Conservation (phyloP, 2,329 filamentous ascomycete species). For the Didymella exigua region DNA sequence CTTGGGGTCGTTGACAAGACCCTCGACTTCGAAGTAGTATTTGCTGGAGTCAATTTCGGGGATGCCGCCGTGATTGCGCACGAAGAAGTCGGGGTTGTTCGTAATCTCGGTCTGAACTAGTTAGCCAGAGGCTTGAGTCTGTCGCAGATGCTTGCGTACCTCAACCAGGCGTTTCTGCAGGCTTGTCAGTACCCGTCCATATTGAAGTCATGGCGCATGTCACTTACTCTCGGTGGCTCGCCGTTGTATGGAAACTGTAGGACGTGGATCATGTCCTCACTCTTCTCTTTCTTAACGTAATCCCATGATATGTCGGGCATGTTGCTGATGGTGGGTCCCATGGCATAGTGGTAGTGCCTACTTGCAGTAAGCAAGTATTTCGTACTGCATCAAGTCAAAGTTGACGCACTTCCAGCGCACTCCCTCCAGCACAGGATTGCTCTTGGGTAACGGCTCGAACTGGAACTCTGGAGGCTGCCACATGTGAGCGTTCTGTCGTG, state of each 20-base stretch:
- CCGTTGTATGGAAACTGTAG: conserved; percentile 57
- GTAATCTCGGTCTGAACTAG: conserved; percentile 59
- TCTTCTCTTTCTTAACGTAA: conserved; percentile 53
- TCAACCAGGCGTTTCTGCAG: conserved; percentile 58
- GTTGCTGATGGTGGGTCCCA: conserved; percentile 46
- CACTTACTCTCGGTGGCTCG: conserved; percentile 47
- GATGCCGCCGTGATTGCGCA: conserved; percentile 74
- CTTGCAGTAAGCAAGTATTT: not conserved
- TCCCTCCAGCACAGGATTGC: conserved; percentile 54
- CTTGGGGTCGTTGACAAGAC: conserved; percentile 65
- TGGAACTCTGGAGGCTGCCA: conserved; percentile 52
- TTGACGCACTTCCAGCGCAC: conserved; percentile 50
- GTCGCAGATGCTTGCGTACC: conserved; percentile 7
- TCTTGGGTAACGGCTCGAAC: conserved; percentile 49
- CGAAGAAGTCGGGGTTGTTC: conserved; percentile 66
- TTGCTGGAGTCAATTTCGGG: conserved; percentile 66
- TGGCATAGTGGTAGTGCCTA: conserved; percentile 51
- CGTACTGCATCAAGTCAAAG: too few species aligned
- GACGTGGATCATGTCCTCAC: conserved; percentile 55
- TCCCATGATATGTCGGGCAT: conserved; percentile 63
- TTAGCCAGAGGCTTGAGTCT: conserved; percentile 12
- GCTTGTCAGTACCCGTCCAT: conserved; percentile 11
- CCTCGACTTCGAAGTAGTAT: conserved; percentile 62
- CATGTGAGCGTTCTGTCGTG: not conserved
- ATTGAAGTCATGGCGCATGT: not conserved